Conservation (phyloP, 805 yeast species). For the Candida pseudofarinosa region DNA sequence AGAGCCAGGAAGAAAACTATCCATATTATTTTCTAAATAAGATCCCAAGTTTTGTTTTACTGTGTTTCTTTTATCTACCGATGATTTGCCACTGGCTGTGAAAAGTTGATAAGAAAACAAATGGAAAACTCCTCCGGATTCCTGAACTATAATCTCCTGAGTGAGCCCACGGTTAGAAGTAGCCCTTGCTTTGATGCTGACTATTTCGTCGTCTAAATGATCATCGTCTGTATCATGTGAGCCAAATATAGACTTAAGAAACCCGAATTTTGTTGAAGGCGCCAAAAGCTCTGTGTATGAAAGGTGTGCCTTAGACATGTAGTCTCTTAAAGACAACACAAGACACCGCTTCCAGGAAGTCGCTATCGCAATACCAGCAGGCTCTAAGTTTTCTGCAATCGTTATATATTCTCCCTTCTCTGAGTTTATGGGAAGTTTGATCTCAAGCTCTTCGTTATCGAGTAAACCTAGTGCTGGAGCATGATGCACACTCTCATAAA, state of each 20-base stretch:
- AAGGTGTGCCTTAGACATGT: slow-evolving; percentile 56
- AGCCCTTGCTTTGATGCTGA: slow-evolving; percentile 54
- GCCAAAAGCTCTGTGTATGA: slow-evolving; percentile 29
- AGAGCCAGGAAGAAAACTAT: slow-evolving; percentile 45
- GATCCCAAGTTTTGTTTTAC: slow-evolving; percentile 29
- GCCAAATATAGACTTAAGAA: slow-evolving; percentile 7
- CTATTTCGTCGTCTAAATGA: slow-evolving; percentile 45
- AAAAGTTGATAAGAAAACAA: slow-evolving; percentile 22
- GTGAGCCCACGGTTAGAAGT: slow-evolving; percentile 46
- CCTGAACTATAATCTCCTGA: slow-evolving; percentile 40
- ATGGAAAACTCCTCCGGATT: slow-evolving; percentile 41
- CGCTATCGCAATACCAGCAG: slow-evolving; percentile 68
- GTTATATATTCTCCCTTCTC: slow-evolving; percentile 52
- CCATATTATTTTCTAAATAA: slow-evolving; percentile 27
- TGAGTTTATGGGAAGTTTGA: slow-evolving; percentile 33
- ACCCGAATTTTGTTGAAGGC: slow-evolving; percentile 8
- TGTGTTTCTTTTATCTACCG: slow-evolving; percentile 21
- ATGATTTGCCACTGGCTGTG: slow-evolving; percentile 26
- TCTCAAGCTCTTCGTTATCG: slow-evolving; percentile 39
- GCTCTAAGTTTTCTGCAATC: slow-evolving; percentile 57
- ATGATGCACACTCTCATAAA: slow-evolving; percentile 70
- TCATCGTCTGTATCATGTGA: slow-evolving; percentile 6
- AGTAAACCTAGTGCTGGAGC: slow-evolving; percentile 64
- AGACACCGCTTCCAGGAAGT: slow-evolving; percentile 68
- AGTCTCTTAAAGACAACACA: slow-evolving; percentile 61